Evolutionary conservation across 108 stramenopile species (phyloP).

Genomic region (Halocafeteria seosinensis): DNA sequence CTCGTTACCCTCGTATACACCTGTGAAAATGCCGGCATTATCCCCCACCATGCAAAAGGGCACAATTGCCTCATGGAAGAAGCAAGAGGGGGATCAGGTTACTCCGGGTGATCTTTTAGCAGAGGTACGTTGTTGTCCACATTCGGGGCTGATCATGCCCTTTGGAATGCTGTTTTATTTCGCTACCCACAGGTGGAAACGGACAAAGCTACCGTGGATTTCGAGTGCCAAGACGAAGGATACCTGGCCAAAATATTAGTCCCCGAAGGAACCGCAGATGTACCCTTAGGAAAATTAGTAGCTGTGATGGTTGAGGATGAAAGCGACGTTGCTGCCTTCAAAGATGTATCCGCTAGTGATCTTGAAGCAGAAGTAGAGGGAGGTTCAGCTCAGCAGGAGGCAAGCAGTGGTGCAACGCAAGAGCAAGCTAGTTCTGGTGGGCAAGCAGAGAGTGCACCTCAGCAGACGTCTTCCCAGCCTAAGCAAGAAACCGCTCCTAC

Average conservation of each 20-base stretch:
- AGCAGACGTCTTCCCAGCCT: too few species aligned
- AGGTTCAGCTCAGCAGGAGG: too few species aligned
- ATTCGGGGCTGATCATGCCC: conserved; percentile 70
- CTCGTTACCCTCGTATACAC: not conserved
- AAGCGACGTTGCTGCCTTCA: conserved; percentile 14
- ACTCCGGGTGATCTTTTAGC: not conserved
- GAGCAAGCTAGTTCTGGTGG: not conserved
- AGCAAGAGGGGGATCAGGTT: not conserved
- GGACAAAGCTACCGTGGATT: conserved; percentile 90
- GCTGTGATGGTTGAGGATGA: conserved; percentile 8
- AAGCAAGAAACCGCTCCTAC: conserved; percentile 11
- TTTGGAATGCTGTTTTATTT: conserved; percentile 55
- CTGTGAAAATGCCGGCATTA: not conserved
- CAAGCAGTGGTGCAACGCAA: not conserved
- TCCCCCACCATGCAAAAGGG: too few species aligned
- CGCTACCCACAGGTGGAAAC: conserved; percentile 83
- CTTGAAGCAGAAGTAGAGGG: too few species aligned
- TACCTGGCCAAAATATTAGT: conserved; percentile 39
- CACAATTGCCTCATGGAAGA: not conserved
- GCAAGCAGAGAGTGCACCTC: not conserved
- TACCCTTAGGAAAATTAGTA: conserved; percentile 5
- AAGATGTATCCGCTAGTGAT: not conserved
- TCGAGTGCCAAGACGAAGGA: conserved; percentile 81
- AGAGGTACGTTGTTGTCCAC: conserved; percentile 33
- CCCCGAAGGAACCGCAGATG: not conserved